A percentile compares a stretch with the other conserved stretches of the same genome.
These are phyloP conservation scores for Tripterygium wilfordii DNA, from an alignment of 177 flowering plant genomes.

Conservation along the genomic window DNA sequence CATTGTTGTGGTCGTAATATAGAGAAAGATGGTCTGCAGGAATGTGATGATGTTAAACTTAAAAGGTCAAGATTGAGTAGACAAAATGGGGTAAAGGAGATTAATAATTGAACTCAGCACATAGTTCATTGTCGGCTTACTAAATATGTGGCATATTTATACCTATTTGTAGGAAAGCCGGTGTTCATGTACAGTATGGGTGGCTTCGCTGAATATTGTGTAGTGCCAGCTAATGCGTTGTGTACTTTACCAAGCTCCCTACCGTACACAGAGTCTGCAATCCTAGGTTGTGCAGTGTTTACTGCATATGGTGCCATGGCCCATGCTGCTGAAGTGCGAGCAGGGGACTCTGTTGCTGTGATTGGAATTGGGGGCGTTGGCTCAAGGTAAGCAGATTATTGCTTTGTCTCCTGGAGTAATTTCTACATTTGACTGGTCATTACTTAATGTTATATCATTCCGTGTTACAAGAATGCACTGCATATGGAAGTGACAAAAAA, in stretches of 20 bases:
- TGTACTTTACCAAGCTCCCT: constrained; percentile 64
- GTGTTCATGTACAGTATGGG: constrained; percentile 99
- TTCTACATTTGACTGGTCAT: no score
- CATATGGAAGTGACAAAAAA: no score
- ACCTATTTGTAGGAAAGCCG: constrained; percentile 73
- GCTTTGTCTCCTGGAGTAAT: no score
- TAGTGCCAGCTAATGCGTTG: constrained; percentile 85
- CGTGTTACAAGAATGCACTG: no score
- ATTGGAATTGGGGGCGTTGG: constrained; percentile 99
- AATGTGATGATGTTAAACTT: no score
- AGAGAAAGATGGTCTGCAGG: no score
- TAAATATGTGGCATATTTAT: not conserved
- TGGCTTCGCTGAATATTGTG: constrained; percentile 95
- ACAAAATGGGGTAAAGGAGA: no score
- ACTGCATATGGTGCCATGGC: constrained; percentile 99
- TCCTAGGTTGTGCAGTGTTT: constrained; percentile 94
- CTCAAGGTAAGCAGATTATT: constrained; percentile 56
- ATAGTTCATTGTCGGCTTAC: no score
- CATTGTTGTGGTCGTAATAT: no score
- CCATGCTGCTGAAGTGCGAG: constrained; percentile 89
- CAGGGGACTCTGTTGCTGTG: constrained; percentile 94
- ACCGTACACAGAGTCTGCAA: constrained; percentile 92
- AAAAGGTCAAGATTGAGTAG: no score
- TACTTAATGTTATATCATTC: no score
- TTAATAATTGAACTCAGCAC: no score